Percentiles rank a stretch among this genome's conserved stretches.
These are phyloP conservation scores for Quercus tomentella DNA, from an alignment of 331 rosid species.

Conservation along the genomic window DNA sequence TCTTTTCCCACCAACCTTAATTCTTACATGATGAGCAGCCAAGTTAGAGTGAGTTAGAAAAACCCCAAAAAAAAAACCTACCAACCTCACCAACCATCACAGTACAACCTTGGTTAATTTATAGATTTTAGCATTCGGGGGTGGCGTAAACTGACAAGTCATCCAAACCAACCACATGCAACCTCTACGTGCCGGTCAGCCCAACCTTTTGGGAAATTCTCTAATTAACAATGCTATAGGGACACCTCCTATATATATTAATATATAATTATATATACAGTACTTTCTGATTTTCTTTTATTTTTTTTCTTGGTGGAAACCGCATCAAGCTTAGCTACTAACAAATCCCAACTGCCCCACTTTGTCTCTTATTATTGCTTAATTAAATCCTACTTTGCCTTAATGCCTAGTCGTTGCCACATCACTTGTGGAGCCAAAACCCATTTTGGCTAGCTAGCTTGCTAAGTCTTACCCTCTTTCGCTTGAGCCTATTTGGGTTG, in stretches of 20 bases:
- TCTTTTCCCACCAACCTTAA: neutral
- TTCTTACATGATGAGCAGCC: neutral
- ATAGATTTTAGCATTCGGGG: no score
- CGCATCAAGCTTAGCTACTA: neutral
- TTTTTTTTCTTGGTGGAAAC: neutral
- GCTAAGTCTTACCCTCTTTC: no score
- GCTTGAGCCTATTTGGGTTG: neutral
- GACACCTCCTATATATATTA: no score
- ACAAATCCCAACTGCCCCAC: constrained; percentile 19
- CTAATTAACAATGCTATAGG: neutral
- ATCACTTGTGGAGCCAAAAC: neutral
- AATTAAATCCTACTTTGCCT: no score
- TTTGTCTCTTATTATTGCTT: neutral
- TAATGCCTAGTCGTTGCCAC: neutral
- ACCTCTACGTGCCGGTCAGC: constrained; percentile 27
- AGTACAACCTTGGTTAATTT: neutral
- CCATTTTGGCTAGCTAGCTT: neutral
- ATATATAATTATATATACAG: no score
- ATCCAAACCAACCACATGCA: constrained; percentile 17
- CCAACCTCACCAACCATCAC: neutral
- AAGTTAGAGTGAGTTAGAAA: no score
- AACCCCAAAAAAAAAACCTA: no score
- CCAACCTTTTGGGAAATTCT: constrained; percentile 18
- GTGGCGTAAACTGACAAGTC: neutral
- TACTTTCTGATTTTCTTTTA: neutral